phyloP scores from a whole-genome alignment of 108 stramenopile genomes.

The Chaetoceros muelleri region DNA sequence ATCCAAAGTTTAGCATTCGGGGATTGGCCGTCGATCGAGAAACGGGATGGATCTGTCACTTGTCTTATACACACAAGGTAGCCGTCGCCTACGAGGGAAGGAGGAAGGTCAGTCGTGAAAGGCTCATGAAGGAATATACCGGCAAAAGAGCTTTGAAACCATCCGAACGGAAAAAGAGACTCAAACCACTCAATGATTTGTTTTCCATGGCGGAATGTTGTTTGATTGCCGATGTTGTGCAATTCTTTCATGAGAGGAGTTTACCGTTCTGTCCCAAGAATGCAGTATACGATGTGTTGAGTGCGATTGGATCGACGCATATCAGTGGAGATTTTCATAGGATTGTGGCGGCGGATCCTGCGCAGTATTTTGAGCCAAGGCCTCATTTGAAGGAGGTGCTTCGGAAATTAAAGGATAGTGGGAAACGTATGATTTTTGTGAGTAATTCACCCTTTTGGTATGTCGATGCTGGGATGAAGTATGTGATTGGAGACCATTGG shows the following conservation, averaged over 20 bases:
- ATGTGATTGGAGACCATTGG: slow-evolving; percentile 86
- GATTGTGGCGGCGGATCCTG: slow-evolving; percentile 65
- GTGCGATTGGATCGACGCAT: slow-evolving; percentile 82
- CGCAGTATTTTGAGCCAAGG: slow-evolving; percentile 59
- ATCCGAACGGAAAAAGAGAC: slow-evolving; percentile 46
- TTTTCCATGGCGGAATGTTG: slow-evolving; percentile 95
- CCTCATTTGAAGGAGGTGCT: slow-evolving; percentile 73
- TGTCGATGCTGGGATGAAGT: slow-evolving; percentile 90
- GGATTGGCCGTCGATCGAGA: slow-evolving; percentile 93
- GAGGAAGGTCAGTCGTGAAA: slow-evolving; percentile 48
- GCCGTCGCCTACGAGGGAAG: slow-evolving; percentile 89
- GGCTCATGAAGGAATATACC: slow-evolving; percentile 75
- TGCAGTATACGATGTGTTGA: slow-evolving; percentile 80
- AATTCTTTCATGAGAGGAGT: slow-evolving; percentile 75
- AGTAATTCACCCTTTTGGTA: slow-evolving; percentile 90
- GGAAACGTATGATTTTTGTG: slow-evolving; percentile 72
- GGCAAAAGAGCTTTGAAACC: slow-evolving; percentile 70
- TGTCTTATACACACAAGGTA: slow-evolving; percentile 91
- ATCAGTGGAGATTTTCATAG: slow-evolving; percentile 92
- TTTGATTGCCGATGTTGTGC: slow-evolving; percentile 90
- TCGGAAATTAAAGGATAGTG: slow-evolving; percentile 43
- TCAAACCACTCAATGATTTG: slow-evolving; percentile 90
- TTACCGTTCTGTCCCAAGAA: slow-evolving; percentile 67
- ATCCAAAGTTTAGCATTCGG: slow-evolving; percentile 77
- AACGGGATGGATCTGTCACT: slow-evolving; percentile 90